Evolutionary conservation across 73 alveolate species (phyloP).

Genomic region (Paramecium primaurelia): DNA sequence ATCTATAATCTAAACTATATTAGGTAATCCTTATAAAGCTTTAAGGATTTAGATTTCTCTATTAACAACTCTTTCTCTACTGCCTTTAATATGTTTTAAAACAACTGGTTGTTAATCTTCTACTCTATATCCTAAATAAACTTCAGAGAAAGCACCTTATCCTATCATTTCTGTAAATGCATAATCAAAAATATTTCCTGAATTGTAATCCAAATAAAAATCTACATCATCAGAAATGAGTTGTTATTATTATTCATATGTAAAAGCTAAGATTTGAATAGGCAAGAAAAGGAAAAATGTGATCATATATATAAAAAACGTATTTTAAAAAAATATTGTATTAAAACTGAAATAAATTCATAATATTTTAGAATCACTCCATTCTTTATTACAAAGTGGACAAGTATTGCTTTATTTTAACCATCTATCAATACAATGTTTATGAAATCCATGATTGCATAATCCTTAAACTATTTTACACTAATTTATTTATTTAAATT

Average conservation of each 20-base stretch:
- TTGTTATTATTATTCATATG: background rate
- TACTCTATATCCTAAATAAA: background rate
- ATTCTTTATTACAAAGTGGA: constrained; percentile 35
- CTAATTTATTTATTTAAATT: background rate
- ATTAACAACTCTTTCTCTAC: background rate
- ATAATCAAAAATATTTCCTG: constrained; percentile 2
- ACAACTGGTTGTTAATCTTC: background rate
- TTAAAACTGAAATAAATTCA: background rate
- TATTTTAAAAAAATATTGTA: background rate
- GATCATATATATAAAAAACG: background rate
- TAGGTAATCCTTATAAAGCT: background rate
- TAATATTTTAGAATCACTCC: constrained; percentile 31
- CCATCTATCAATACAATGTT: constrained; percentile 46
- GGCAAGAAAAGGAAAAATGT: background rate
- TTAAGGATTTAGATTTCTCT: background rate
- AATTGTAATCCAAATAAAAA: background rate
- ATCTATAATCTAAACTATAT: background rate
- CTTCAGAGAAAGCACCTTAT: constrained; percentile 2
- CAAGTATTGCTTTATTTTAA: constrained; percentile 1
- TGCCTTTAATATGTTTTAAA: background rate
- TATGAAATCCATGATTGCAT: constrained; percentile 44
- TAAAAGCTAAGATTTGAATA: background rate
- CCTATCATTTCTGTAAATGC: constrained; percentile 25
- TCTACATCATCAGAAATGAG: background rate
- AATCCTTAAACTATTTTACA: background rate